phyloP scores from a whole-genome alignment of 352 stramenopile species.

The Pythium plurisporium region DNA sequence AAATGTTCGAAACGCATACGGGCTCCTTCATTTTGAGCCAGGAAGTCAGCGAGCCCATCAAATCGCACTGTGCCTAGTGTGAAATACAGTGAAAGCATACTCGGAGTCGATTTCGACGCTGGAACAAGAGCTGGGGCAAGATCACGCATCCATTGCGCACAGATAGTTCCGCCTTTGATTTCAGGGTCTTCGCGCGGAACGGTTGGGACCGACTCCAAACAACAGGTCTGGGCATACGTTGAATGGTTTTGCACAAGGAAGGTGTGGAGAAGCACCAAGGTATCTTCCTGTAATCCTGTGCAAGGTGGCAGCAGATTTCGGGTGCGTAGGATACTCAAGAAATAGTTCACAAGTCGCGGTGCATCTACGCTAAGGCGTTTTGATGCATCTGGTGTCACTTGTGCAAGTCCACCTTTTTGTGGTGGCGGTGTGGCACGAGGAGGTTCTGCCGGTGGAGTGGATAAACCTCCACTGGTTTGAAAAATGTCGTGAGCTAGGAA shows the following conservation, averaged over 20 bases:
- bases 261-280: slow-evolving; percentile 35
- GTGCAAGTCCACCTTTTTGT: neutral
- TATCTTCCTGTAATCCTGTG: slow-evolving; percentile 31
- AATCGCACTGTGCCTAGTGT: slow-evolving; percentile 38
- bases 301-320: slow-evolving; percentile 36
- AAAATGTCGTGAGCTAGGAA: slow-evolving; percentile 31
- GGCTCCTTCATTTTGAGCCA: slow-evolving; percentile 19
- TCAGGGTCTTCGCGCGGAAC: slow-evolving; percentile 49
- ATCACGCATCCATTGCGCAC: slow-evolving; percentile 51
- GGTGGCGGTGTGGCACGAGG: slow-evolving; percentile 6
- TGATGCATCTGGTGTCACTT: neutral
- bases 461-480: neutral
- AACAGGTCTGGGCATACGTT: slow-evolving; percentile 48
- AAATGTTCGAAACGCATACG: slow-evolving; percentile 43
- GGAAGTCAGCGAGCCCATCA: neutral
- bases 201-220: slow-evolving; percentile 35
- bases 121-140: slow-evolving; percentile 41
- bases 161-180: slow-evolving; percentile 55
- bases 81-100: slow-evolving; percentile 46
- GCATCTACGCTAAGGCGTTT: slow-evolving; percentile 16
- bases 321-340: slow-evolving; percentile 46
- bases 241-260: slow-evolving; percentile 62
- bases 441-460: neutral
- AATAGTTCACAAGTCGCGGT: slow-evolving; percentile 52
- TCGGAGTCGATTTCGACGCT: neutral